Evolutionary conservation across 257 asterid genomes (phyloP).

Genomic region (Ligustrum vulgare): DNA sequence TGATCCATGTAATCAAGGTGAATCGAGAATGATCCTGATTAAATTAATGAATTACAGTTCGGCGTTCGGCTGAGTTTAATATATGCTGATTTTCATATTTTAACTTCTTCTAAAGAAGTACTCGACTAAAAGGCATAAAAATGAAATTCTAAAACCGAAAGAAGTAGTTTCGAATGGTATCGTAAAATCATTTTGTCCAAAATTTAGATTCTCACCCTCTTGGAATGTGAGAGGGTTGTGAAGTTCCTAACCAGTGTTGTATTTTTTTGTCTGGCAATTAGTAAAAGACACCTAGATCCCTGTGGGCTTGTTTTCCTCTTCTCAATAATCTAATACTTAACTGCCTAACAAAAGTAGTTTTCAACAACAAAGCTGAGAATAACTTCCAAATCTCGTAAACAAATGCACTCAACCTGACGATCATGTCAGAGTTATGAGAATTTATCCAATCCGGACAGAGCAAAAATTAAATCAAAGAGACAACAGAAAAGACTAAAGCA

Average conservation of each 20-base stretch:
- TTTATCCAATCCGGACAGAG: not conserved
- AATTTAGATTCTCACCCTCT: not conserved
- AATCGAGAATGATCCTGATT: not conserved
- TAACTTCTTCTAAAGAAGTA: not conserved
- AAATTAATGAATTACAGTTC: not conserved
- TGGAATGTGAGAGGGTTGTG: not conserved
- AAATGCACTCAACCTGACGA: not conserved
- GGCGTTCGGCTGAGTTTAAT: not conserved
- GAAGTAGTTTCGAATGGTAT: not conserved
- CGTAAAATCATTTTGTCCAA: not conserved
- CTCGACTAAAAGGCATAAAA: not conserved
- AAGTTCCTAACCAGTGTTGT: not conserved
- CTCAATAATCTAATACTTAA: not conserved
- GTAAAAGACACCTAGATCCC: not conserved
- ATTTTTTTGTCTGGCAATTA: not conserved
- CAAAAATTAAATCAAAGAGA: not conserved
- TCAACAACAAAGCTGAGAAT: not conserved
- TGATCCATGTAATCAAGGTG: not conserved
- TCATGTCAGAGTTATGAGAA: conserved; percentile 2
- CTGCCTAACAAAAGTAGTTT: not conserved
- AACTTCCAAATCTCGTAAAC: not conserved
- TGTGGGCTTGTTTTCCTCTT: not conserved
- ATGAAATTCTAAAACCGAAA: not conserved
- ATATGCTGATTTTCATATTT: not conserved
- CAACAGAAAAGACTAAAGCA: not conserved